Conservation (phyloP, 1,284 basidiomycete genomes). For the Pseudozyma hubeiensis region DNA sequence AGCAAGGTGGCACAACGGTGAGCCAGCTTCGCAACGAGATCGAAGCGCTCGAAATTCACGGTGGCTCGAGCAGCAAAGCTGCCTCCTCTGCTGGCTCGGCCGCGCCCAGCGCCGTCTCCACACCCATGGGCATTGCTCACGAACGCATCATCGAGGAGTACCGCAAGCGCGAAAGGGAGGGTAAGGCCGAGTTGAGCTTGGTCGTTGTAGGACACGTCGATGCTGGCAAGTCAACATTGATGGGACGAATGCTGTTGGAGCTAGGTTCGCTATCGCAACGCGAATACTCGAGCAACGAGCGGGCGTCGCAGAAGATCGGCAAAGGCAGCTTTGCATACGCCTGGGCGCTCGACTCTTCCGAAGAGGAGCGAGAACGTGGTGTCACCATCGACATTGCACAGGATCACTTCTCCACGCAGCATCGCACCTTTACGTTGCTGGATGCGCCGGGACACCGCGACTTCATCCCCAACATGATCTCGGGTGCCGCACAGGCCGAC, state of each 20-base stretch:
- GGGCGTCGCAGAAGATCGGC: conserved; percentile 88
- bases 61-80: conserved; percentile 38
- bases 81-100: conserved; percentile 50
- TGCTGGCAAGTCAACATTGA: conserved; percentile 96
- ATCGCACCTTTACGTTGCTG: conserved; percentile 86
- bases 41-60: conserved; percentile 50
- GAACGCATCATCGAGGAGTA: conserved; percentile 89
- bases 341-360: conserved; percentile 93
- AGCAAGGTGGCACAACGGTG: conserved; percentile 69
- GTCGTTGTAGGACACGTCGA: conserved; percentile 98
- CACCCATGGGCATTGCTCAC: conserved; percentile 77
- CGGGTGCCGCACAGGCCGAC: conserved; percentile 95
- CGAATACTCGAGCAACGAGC: conserved; percentile 83
- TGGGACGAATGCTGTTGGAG: conserved; percentile 93
- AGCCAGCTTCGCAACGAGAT: conserved; percentile 60
- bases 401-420: conserved; percentile 81
- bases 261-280: conserved; percentile 88
- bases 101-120: conserved; percentile 69
- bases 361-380: conserved; percentile 91
- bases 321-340: conserved; percentile 97
- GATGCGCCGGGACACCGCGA: conserved; percentile 97
- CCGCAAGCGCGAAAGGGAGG: conserved; percentile 73
- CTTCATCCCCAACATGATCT: conserved; percentile 99
- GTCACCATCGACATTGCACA: conserved; percentile 97
- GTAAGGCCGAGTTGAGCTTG: conserved; percentile 82